Conservation (phyloP, 148 eudicot genomes). For the Salicornia ramosissima region DNA sequence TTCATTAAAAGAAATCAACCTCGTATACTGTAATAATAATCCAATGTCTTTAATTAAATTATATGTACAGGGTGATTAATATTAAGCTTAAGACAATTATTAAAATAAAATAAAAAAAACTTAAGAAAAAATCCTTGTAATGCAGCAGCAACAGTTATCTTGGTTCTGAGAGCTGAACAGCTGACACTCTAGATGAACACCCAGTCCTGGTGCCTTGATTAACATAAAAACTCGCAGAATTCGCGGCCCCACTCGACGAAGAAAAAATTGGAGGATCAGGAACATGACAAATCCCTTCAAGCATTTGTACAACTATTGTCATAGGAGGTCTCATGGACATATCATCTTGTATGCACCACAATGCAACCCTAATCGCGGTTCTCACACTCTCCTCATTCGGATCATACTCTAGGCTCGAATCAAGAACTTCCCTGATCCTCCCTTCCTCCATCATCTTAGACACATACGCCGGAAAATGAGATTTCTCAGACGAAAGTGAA, state of each 20-base stretch:
- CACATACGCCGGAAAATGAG: conserved; percentile 75
- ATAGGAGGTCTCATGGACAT: conserved; percentile 75
- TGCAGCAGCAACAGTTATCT: neutral
- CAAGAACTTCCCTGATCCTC: conserved; percentile 54
- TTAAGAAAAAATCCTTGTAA: neutral
- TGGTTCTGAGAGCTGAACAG: conserved; percentile 4
- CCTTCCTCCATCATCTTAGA: conserved; percentile 91
- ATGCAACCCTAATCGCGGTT: conserved; percentile 66
- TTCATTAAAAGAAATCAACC: no score
- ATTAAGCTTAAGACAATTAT: no score
- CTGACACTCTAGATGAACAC: neutral
- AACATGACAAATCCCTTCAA: conserved; percentile 68
- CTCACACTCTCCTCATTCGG: conserved; percentile 58
- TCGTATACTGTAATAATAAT: no score
- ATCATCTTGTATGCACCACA: conserved; percentile 98
- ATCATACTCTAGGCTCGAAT: conserved; percentile 42
- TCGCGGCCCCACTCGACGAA: neutral
- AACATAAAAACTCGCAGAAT: no score
- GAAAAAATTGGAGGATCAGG: conserved; percentile 53
- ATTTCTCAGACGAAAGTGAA: conserved; percentile 53
- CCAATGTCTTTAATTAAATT: no score
- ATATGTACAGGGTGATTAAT: no score
- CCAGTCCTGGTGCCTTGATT: neutral
- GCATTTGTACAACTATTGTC: conserved; percentile 92
- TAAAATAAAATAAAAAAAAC: neutral